phyloP scores from a whole-genome alignment of 768 basidiomycete genomes.

The Tricholoma sp. region DNA sequence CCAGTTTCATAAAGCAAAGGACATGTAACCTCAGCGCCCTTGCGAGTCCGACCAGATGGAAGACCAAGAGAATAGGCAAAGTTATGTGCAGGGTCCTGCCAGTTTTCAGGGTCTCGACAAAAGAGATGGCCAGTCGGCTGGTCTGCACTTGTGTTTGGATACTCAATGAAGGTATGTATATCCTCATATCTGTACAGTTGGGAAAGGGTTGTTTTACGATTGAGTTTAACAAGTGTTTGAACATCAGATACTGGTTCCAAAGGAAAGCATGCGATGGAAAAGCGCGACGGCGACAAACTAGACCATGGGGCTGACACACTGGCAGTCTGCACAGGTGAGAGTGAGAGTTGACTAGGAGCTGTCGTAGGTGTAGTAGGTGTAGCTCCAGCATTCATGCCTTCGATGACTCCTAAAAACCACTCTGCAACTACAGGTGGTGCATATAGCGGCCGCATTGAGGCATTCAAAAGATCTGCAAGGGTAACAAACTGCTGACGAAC shows the following conservation, averaged over 20 bases:
- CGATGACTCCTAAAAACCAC: too few relatives aligned
- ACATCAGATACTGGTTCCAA: not conserved
- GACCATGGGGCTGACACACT: too few relatives aligned
- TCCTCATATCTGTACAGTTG: slow-evolving; percentile 8
- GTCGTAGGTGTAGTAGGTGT: too few relatives aligned
- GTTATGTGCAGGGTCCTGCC: slow-evolving; percentile 8
- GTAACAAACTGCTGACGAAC: too few relatives aligned
- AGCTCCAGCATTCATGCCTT: too few relatives aligned
- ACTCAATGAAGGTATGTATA: slow-evolving; percentile 7
- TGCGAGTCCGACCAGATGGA: slow-evolving; percentile 7
- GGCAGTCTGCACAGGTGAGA: too few relatives aligned
- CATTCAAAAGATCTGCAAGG: too few relatives aligned
- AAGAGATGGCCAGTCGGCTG: slow-evolving; percentile 12
- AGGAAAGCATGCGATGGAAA: not conserved
- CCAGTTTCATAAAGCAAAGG: slow-evolving; percentile 3
- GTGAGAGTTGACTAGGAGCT: too few relatives aligned
- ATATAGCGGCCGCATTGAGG: too few relatives aligned
- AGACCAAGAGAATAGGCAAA: slow-evolving; percentile 12
- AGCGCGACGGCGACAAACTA: too few relatives aligned
- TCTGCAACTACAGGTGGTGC: too few relatives aligned
- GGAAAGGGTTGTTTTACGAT: slow-evolving; percentile 7
- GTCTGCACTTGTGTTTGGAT: slow-evolving; percentile 9
- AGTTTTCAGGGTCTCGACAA: slow-evolving; percentile 5
- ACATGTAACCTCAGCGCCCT: slow-evolving; percentile 2
- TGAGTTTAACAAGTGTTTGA: slow-evolving; percentile 3